These are phyloP conservation scores for Fraxinus americana DNA, from an alignment of 257 asterid species.

Conservation along the genomic window DNA sequence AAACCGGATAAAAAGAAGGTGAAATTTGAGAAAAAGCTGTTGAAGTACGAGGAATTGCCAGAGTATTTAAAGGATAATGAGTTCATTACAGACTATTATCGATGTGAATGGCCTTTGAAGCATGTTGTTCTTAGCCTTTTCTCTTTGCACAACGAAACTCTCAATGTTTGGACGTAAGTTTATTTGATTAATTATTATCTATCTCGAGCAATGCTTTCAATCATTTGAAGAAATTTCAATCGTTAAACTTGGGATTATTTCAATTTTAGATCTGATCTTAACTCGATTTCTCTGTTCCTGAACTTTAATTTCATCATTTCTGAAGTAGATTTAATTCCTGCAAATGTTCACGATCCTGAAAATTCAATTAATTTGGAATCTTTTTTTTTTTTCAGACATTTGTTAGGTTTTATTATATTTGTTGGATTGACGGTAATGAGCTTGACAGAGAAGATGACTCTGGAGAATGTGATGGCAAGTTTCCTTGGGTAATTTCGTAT, in stretches of 20 bases:
- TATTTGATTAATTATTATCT: background rate
- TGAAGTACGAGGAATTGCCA: constrained; percentile 77
- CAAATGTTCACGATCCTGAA: background rate
- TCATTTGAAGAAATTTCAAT: background rate
- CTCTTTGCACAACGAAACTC: constrained; percentile 85
- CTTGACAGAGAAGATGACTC: constrained; percentile 60
- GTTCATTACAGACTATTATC: constrained; percentile 69
- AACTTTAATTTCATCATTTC: background rate
- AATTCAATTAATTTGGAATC: background rate
- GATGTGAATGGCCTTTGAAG: constrained; percentile 91
- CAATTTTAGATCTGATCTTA: background rate
- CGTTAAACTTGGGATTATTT: background rate
- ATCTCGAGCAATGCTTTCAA: background rate
- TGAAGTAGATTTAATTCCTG: background rate
- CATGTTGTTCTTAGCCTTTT: constrained; percentile 75
- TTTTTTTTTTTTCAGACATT: constrained; percentile 56
- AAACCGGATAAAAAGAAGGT: constrained; percentile 20
- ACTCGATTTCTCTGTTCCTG: background rate
- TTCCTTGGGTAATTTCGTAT: constrained; percentile 44
- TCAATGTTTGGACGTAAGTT: constrained; percentile 92
- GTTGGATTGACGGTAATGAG: constrained; percentile 65
- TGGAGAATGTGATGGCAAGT: constrained; percentile 43
- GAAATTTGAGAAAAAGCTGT: constrained; percentile 36
- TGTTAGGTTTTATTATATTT: constrained; percentile 75
- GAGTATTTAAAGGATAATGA: constrained; percentile 88